A percentile compares a stretch with the other conserved stretches of the same genome.
phyloP scores from a whole-genome alignment of 352 stramenopile species.

The Elongisporangium anandrum region DNA sequence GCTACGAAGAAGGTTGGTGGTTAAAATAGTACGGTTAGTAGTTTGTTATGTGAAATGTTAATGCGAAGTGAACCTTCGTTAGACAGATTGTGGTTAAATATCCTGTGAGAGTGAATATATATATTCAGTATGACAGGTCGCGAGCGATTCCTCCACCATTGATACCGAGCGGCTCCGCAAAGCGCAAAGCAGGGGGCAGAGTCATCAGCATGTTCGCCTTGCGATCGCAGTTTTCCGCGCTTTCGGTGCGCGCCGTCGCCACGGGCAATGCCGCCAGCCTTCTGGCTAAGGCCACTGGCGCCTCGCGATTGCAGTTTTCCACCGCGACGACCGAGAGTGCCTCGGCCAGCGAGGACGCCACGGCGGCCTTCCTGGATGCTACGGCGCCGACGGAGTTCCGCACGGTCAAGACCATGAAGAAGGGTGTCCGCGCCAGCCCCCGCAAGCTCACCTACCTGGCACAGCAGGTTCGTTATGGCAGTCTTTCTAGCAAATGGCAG shows the following conservation, averaged over 20 bases:
- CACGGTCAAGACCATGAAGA: conserved; percentile 77
- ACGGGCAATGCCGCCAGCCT: conserved; percentile 18
- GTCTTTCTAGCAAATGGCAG: not conserved
- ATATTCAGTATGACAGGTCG: not conserved
- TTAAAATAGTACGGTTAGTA: not conserved
- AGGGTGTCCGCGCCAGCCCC: conserved; percentile 73
- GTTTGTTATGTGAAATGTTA: not conserved
- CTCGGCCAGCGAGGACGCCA: conserved; percentile 32
- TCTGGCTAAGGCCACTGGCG: conserved; percentile 12
- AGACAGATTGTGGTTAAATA: not conserved
- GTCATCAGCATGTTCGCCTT: conserved; percentile 48
- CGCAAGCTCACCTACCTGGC: conserved; percentile 81
- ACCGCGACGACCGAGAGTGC: conserved; percentile 21
- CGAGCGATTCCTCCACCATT: not conserved
- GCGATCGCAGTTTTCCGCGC: conserved; percentile 45
- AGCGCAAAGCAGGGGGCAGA: not conserved
- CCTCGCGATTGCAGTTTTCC: conserved; percentile 25
- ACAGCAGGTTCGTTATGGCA: conserved; percentile 39
- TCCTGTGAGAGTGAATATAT: not conserved
- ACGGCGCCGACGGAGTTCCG: conserved; percentile 48
- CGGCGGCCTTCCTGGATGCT: conserved; percentile 54
- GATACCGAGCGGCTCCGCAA: not conserved
- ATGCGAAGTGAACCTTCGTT: not conserved
- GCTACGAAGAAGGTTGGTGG: not conserved
- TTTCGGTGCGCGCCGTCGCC: conserved; percentile 51